phyloP scores from a whole-genome alignment of 768 basidiomycete species.

The Boletus rufocinnamomeus region DNA sequence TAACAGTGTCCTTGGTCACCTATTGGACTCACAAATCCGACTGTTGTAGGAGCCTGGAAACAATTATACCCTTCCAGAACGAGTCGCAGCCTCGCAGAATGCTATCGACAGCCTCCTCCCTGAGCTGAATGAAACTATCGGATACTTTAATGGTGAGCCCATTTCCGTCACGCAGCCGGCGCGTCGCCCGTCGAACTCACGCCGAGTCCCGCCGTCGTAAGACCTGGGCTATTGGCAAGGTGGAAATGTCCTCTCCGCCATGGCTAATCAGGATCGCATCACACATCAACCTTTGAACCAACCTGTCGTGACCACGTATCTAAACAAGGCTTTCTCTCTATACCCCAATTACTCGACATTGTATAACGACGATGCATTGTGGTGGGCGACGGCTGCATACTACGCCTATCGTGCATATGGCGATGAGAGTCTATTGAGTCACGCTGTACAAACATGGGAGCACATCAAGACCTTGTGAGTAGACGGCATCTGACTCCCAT shows the following conservation, averaged over 20 bases:
- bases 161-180: neutral
- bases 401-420: slow-evolving; percentile 51
- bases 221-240: slow-evolving; percentile 57
- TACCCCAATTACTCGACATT: slow-evolving; percentile 11
- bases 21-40: neutral
- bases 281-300: slow-evolving; percentile 1
- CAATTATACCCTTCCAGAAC: slow-evolving; percentile 39
- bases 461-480: slow-evolving; percentile 49
- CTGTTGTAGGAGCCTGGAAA: slow-evolving; percentile 43
- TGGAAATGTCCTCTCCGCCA: slow-evolving; percentile 52
- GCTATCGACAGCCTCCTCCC: slow-evolving; percentile 45
- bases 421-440: slow-evolving; percentile 42
- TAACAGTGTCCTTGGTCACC: neutral
- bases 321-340: slow-evolving; percentile 10
- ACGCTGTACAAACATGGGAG: slow-evolving; percentile 52
- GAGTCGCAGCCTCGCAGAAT: slow-evolving; percentile 44
- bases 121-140: slow-evolving; percentile 39
- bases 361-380: slow-evolving; percentile 32
- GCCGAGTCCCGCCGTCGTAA: slow-evolving; percentile 13
- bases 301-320: slow-evolving; percentile 5
- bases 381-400: slow-evolving; percentile 57
- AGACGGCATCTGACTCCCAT: neutral
- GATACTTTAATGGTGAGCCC: slow-evolving; percentile 45
- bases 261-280: slow-evolving; percentile 39
- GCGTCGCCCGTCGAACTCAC: neutral